Base-by-base conservation (phyloP, 805 yeast genomes). In the Starmerella floricola region DNA sequence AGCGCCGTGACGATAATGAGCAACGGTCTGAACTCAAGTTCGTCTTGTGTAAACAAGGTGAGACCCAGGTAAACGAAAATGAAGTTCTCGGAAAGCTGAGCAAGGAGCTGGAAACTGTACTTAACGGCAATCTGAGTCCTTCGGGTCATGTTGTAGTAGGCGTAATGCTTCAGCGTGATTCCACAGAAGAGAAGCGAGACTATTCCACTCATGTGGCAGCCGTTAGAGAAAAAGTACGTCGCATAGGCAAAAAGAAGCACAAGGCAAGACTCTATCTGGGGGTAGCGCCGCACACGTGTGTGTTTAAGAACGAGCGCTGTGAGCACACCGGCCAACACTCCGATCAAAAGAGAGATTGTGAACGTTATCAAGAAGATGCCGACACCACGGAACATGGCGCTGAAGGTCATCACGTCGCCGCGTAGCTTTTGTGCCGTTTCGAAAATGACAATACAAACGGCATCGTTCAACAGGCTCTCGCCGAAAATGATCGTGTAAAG, bases 141-240 rank as follows among this genome's bases (percentile, higher is more conserved):
- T 61, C 97, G 73, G 4, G 96, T 85, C 98, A 91, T 91, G 63
- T 88, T 93, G 64, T 74, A 91, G 64, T 87, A 87, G 13, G 97
- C 98, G 58, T 91, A 91, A 62, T 93, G 97, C 61, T 88, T 91
- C 60, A 91, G 66, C 1, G 98, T 88, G 49, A 91, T 91, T 42
- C 99, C 98, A 60, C 96, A 88, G 65, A 91, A 91, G 51, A 91
- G 65, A 51, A 91, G 68, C 1, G 96, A 86, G 6, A 88, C 97
- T 50, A 88, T 88, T 35, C 99, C 99, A 5, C 97, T 87, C 98
- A 91, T 91, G 60, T 93, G 98, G 55, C 97, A 93, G 38, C 98
- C 99, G 57, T 91, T 91, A 33, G 97, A 87, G 62, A 91, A 91
- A 67, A 91, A 91, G 62, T 91, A 91, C 0, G 96, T 85, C 55